Percentiles rank a stretch among this genome's conserved stretches.
Evolutionary conservation across 2,329 filamentous ascomycete species (phyloP).

Genomic region (Cercospora sp.): DNA sequence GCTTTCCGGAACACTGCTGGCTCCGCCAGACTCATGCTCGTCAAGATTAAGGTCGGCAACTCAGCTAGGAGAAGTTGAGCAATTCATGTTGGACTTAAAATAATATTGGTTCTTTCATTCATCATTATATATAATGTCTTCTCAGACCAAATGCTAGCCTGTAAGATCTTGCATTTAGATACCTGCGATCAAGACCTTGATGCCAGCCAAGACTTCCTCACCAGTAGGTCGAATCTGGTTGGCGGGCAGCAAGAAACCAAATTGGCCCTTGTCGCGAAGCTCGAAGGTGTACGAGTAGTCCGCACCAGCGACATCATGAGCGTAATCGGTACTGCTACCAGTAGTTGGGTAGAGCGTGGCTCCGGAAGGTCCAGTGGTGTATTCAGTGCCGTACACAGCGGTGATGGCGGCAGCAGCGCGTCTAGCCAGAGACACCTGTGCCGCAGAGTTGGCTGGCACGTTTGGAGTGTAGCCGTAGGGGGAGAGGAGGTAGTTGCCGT

Average conservation of each 20-base stretch:
- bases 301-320: slow-evolving; percentile 45
- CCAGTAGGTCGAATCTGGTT: slow-evolving; percentile 51
- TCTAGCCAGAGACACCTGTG: slow-evolving; percentile 53
- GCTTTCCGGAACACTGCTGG: background rate
- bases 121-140: background rate
- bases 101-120: background rate
- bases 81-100: background rate
- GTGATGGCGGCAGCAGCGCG: slow-evolving; percentile 56
- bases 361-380: slow-evolving; percentile 54
- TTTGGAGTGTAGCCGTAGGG: slow-evolving; percentile 63
- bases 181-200: slow-evolving; percentile 27
- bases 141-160: background rate
- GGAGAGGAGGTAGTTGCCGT: slow-evolving; percentile 60
- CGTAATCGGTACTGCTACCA: slow-evolving; percentile 50
- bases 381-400: slow-evolving; percentile 53
- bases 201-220: slow-evolving; percentile 51
- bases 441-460: slow-evolving; percentile 49
- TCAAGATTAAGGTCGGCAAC: background rate
- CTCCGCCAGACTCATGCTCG: background rate
- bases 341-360: slow-evolving; percentile 53
- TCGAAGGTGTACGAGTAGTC: slow-evolving; percentile 53
- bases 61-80: background rate
- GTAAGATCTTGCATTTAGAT: slow-evolving; percentile 6
- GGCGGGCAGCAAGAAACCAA: slow-evolving; percentile 54
- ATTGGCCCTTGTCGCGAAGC: slow-evolving; percentile 51